Conservation (phyloP, 768 basidiomycete genomes). For the Psilocybe subaeruginosa region DNA sequence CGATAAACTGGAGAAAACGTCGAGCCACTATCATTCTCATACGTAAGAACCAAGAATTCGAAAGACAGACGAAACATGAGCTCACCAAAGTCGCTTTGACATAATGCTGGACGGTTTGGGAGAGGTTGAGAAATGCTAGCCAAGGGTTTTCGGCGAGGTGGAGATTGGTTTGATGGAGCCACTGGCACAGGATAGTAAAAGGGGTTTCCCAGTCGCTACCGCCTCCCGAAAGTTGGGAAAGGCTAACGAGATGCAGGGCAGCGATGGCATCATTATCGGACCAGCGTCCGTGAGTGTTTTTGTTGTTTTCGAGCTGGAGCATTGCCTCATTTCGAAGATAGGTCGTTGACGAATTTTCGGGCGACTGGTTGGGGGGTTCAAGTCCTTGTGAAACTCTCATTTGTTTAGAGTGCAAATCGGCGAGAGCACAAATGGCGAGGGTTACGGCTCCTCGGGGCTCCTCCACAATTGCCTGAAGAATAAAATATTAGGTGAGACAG, state of each 20-base stretch:
- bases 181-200: conserved; percentile 73
- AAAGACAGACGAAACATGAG: conserved; percentile 16
- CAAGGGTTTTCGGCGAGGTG: conserved; percentile 67
- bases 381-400: conserved; percentile 65
- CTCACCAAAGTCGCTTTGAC: conserved; percentile 78
- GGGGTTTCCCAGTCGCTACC: conserved; percentile 70
- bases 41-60: conserved; percentile 18
- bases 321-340: conserved; percentile 74
- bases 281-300: conserved; percentile 55
- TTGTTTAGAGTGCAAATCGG: conserved; percentile 68
- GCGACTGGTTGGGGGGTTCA: conserved; percentile 53
- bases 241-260: conserved; percentile 76
- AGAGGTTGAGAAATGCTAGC: conserved; percentile 57
- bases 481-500: conserved; percentile 6
- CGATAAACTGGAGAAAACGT: conserved; percentile 72
- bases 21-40: conserved; percentile 62
- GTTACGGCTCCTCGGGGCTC: conserved; percentile 74
- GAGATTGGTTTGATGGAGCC: conserved; percentile 72
- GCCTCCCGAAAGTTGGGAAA: conserved; percentile 72
- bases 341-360: conserved; percentile 60
- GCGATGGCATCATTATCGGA: conserved; percentile 76
- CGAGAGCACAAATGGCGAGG: conserved; percentile 76
- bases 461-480: conserved; percentile 54
- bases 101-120: conserved; percentile 53
- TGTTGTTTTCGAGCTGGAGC: conserved; percentile 59